Percentiles rank a stretch among this genome's conserved stretches.
phyloP scores from a whole-genome alignment of 1,284 basidiomycete species.

The Rhodotorula glutinis region DNA sequence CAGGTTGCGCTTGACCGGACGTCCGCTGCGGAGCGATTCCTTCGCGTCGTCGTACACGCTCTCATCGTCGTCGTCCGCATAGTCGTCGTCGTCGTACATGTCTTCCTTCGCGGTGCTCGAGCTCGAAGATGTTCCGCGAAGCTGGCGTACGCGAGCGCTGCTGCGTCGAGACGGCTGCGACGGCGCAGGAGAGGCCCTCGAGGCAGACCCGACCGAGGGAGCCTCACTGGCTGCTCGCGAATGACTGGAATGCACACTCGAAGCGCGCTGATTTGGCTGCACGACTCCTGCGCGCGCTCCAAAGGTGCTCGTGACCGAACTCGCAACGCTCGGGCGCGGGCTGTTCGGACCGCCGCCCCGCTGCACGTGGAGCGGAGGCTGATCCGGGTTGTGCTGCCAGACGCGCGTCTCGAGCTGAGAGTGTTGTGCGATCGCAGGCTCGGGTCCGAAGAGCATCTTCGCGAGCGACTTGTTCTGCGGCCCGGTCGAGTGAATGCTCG shows the following conservation, averaged over 20 bases:
- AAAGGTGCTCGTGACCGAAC: conserved; percentile 25
- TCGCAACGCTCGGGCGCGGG: conserved; percentile 17
- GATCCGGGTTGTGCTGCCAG: conserved; percentile 24
- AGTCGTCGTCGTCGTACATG: conserved; percentile 6
- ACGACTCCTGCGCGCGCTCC: conserved; percentile 8
- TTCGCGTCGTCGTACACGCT: background rate
- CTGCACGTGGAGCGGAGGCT: conserved; percentile 27
- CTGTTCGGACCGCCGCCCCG: conserved; percentile 23
- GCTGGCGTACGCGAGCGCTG: conserved; percentile 24
- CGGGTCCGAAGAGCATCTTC: conserved; percentile 9
- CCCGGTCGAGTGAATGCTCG: conserved; percentile 33
- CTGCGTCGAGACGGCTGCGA: conserved; percentile 8
- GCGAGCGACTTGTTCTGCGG: conserved; percentile 10
- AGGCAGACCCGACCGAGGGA: conserved; percentile 7
- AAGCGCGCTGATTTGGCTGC: conserved; percentile 16
- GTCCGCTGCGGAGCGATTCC: conserved; percentile 14
- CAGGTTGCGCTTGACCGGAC: background rate
- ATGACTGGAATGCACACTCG: conserved; percentile 14
- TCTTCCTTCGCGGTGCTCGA: conserved; percentile 1
- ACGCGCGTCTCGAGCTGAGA: conserved; percentile 23
- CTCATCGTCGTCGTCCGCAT: conserved; percentile 14
- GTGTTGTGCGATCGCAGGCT: conserved; percentile 1
- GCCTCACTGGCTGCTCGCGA: conserved; percentile 19
- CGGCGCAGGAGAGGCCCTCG: background rate
- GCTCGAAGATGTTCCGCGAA: conserved; percentile 1